Conservation (phyloP, 2,329 filamentous ascomycete species). For the Canariomyces notabilis region DNA sequence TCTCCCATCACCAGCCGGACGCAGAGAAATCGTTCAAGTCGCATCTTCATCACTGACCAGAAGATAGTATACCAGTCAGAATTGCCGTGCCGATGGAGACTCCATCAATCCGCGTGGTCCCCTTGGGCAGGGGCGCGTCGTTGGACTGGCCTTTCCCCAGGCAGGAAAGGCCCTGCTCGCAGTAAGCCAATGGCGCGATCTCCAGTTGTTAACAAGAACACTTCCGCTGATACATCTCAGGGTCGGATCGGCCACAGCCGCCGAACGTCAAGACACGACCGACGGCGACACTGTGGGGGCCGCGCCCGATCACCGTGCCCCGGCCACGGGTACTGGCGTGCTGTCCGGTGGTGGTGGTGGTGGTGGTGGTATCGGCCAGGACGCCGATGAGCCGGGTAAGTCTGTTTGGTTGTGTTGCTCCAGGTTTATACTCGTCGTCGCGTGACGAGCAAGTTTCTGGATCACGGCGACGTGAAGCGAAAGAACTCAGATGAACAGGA, state of each 20-base stretch:
- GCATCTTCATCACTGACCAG: conserved; percentile 4
- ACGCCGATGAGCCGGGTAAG: background rate
- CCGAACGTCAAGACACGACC: background rate
- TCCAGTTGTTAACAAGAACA: background rate
- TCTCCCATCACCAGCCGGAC: too few species aligned
- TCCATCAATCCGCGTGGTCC: conserved; percentile 15
- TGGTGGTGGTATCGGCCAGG: background rate
- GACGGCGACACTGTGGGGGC: background rate
- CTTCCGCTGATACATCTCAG: background rate
- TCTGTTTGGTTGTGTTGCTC: background rate
- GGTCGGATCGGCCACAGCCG: background rate
- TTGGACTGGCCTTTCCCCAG: conserved; percentile 17
- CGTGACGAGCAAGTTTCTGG: background rate
- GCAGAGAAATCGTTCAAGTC: background rate
- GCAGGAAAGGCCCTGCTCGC: background rate
- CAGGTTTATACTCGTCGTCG: conserved; percentile 5
- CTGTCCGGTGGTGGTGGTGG: background rate
- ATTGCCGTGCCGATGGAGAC: conserved; percentile 7
- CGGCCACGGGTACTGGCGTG: background rate
- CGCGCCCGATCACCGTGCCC: background rate
- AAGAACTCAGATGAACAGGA: background rate
- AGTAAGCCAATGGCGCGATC: conserved; percentile 3
- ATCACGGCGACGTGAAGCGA: background rate
- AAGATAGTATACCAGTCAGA: conserved; percentile 13
- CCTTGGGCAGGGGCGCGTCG: conserved; percentile 11